Percentiles rank a stretch among this genome's conserved stretches.
Evolutionary conservation across 768 basidiomycete species (phyloP).

Genomic region (Pholiota conissans): DNA sequence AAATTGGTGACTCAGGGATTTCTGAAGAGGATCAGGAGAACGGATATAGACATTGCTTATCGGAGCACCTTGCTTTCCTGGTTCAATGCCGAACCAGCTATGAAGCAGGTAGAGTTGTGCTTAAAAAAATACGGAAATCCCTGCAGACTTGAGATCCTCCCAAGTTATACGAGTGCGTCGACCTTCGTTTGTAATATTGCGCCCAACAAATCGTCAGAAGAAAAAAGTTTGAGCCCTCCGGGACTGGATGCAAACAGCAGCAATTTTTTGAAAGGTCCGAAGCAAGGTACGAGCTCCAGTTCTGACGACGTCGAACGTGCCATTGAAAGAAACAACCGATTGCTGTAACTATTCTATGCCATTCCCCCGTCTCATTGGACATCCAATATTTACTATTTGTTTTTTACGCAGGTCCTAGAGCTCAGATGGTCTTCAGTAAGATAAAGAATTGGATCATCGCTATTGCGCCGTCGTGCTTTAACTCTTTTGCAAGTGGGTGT

Average conservation of each 20-base stretch:
- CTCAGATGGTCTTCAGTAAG: constrained; percentile 35
- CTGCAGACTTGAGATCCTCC: constrained; percentile 16
- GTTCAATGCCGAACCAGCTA: constrained; percentile 11
- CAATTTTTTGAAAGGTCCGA: too few relatives aligned
- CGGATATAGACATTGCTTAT: constrained; percentile 15
- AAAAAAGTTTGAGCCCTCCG: too few relatives aligned
- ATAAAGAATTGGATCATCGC: constrained; percentile 48
- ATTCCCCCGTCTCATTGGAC: too few relatives aligned
- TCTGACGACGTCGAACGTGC: too few relatives aligned
- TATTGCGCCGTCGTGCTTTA: constrained; percentile 43
- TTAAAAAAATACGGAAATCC: constrained; percentile 16
- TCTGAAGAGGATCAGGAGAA: constrained; percentile 13
- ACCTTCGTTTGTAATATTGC: not conserved
- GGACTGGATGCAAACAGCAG: too few relatives aligned
- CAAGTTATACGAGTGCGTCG: constrained; percentile 3
- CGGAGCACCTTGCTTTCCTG: constrained; percentile 14
- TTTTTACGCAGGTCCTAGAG: constrained; percentile 21
- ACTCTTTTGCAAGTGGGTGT: constrained; percentile 47
- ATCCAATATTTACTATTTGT: too few relatives aligned
- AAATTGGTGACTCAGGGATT: constrained; percentile 9
- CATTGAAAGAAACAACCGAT: too few relatives aligned
- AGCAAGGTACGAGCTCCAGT: too few relatives aligned
- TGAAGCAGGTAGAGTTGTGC: constrained; percentile 15
- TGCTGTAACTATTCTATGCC: too few relatives aligned
- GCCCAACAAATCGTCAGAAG: too few relatives aligned